Percentiles rank a stretch among this genome's conserved stretches.
These are phyloP conservation scores for Scenedesmus sp. DNA, from an alignment of 163 green algal genomes.

Conservation along the genomic window DNA sequence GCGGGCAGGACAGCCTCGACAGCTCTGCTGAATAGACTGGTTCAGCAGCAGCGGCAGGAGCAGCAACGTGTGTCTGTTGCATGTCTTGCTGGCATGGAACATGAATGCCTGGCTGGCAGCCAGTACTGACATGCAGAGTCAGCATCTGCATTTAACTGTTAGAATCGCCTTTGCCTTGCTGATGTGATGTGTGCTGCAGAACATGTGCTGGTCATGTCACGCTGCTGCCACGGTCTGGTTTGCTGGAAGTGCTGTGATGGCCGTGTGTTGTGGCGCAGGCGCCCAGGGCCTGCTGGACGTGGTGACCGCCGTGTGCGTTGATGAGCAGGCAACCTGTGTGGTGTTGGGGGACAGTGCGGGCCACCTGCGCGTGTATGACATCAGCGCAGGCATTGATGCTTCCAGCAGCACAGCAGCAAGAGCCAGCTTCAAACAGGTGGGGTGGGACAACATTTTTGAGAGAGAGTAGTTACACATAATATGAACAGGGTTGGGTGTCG, in stretches of 20 bases:
- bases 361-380: conserved; percentile 80
- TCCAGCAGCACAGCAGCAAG: conserved; percentile 52
- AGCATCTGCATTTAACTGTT: no score
- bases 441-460: neutral
- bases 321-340: conserved; percentile 59
- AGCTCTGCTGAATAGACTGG: neutral
- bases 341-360: conserved; percentile 80
- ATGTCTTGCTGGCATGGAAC: no score
- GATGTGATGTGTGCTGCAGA: no score
- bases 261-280: conserved; percentile 21
- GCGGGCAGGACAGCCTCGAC: neutral
- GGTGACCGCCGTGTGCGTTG: conserved; percentile 18
- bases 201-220: neutral
- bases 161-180: no score
- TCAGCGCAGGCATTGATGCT: conserved; percentile 66
- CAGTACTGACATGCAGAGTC: no score
- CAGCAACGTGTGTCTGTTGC: neutral
- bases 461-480: no score
- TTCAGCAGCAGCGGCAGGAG: conserved; percentile 16
- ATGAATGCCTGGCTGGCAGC: neutral
- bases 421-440: conserved; percentile 72
- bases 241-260: neutral
- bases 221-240: neutral
- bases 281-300: conserved; percentile 48
- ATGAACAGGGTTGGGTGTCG: neutral